A percentile compares a stretch with the other conserved stretches of the same genome.
Conservation (phyloP, 805 yeast species). For the Priceomyces castillae region DNA sequence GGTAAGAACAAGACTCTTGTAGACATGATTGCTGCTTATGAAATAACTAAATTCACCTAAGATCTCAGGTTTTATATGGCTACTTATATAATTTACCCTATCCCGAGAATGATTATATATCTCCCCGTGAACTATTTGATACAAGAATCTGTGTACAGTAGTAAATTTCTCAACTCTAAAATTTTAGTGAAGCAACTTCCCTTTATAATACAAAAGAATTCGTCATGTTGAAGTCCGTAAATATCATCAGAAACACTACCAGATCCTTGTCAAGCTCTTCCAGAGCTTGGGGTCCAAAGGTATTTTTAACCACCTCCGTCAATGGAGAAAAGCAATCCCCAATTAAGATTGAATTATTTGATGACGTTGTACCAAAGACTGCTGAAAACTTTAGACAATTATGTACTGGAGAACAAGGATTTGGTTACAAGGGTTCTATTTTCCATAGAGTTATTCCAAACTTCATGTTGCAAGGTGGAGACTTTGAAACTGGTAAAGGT, state of each 20-base stretch:
- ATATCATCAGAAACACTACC: constrained; percentile 21
- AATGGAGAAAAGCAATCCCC: constrained; percentile 47
- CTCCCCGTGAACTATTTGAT: too few relatives aligned
- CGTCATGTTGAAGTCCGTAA: constrained; percentile 6
- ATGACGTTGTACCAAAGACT: constrained; percentile 92
- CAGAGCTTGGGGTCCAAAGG: constrained; percentile 49
- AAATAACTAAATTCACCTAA: too few relatives aligned
- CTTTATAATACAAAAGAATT: background rate
- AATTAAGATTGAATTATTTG: constrained; percentile 56
- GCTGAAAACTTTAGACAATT: constrained; percentile 95
- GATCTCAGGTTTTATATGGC: too few relatives aligned
- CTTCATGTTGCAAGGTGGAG: constrained; percentile 51
- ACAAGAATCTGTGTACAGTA: background rate
- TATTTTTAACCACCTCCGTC: constrained; percentile 55
- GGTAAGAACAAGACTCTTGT: too few relatives aligned
- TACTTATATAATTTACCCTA: too few relatives aligned
- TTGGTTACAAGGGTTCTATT: constrained; percentile 43
- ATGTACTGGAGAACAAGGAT: constrained; percentile 55
- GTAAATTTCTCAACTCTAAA: background rate
- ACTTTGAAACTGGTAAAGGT: constrained; percentile 46
- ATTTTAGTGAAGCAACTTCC: background rate
- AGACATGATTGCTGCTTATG: too few relatives aligned
- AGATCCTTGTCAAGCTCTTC: constrained; percentile 54
- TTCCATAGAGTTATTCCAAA: constrained; percentile 49
- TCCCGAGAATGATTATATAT: too few relatives aligned